These are phyloP conservation scores for Seiridium cupressi DNA, from an alignment of 2,329 filamentous ascomycete species.

Conservation along the genomic window DNA sequence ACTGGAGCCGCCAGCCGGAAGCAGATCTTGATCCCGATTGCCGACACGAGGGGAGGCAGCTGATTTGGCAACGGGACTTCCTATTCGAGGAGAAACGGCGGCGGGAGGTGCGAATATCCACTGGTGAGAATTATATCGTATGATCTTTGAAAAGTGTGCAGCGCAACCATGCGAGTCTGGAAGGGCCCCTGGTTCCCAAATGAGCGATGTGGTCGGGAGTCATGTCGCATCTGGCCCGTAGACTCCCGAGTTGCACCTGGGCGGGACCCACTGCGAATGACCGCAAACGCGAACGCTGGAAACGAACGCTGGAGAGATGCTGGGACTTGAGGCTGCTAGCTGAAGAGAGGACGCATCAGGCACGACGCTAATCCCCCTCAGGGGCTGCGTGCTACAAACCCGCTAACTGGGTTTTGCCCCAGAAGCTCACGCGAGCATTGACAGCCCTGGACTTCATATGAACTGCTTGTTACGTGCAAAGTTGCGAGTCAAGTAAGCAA, in stretches of 20 bases:
- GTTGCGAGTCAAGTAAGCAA: not conserved
- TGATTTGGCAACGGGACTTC: not conserved
- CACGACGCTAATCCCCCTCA: too few relatives aligned
- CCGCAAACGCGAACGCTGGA: too few relatives aligned
- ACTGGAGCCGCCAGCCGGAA: too few relatives aligned
- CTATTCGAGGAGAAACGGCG: slow-evolving; percentile 3
- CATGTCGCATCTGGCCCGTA: not conserved
- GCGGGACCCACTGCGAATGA: not conserved
- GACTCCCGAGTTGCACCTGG: slow-evolving; percentile 2
- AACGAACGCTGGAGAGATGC: too few relatives aligned
- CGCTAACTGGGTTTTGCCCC: not conserved
- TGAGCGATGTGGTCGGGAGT: not conserved
- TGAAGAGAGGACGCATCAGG: not conserved
- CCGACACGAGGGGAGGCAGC: not conserved
- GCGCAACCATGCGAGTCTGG: not conserved
- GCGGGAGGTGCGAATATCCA: not conserved
- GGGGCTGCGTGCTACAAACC: not conserved
- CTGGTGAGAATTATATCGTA: not conserved
- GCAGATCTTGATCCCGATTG: not conserved
- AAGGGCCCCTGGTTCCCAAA: not conserved
- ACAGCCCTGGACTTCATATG: slow-evolving; percentile 3
- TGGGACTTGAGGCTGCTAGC: too few relatives aligned
- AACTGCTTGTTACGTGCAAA: not conserved
- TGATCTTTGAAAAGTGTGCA: not conserved
- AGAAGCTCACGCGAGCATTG: not conserved